Base-by-base conservation (phyloP, 495 filamentous ascomycete genomes). In the Filosporella fistucella region DNA sequence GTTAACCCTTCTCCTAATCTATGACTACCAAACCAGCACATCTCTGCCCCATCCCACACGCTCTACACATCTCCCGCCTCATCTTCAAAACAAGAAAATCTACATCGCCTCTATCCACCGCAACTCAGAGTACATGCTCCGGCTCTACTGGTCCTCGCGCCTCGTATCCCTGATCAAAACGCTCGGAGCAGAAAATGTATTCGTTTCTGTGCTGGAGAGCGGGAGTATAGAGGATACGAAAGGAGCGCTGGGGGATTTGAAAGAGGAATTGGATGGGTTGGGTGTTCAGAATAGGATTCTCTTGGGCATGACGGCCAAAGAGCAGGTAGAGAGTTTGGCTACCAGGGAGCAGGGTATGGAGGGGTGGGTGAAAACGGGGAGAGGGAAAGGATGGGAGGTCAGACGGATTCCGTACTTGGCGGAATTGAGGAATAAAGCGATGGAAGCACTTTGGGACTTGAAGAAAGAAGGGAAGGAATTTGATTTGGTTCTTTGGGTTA, bases 141-240 rank as follows among this genome's bases (percentile, higher is more conserved):
- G 77, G 3, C 68, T 62, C 9, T 68, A 78, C 50, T 88, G 84
- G 84, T 84, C 71, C 58, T 55, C 66, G 21, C 79, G 76, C 1
- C 63, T 89, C 5, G 14, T 84, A 1, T 65, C 74, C 1, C 67
- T 89, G 28, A 70, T 75, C 18, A 56, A 67, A 23, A 54, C 70
- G 13, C 65, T 88, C 1, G 86, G 85, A 0, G 52, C 76, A 0
- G 68, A 72, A n/a, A 88, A 89, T 55, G 71, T 88, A 11, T 88
- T 77, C 55, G 72, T 91, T 37, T 81, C 77, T 28, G 70, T 88
- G 14, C 77, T 79, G 51, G 86, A 89, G 55, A 82, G 77, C 46
- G 85, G 85, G 7, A 86, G 82, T 57, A 82, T 75, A 68, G 87
- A 90, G 61, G 63, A 81, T 47, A 79, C 80, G 10, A 88, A 86